A percentile compares a stretch with the other conserved stretches of the same genome.
Evolutionary conservation across 140 eudicot species (phyloP).

Genomic region (Senecio squalidus): DNA sequence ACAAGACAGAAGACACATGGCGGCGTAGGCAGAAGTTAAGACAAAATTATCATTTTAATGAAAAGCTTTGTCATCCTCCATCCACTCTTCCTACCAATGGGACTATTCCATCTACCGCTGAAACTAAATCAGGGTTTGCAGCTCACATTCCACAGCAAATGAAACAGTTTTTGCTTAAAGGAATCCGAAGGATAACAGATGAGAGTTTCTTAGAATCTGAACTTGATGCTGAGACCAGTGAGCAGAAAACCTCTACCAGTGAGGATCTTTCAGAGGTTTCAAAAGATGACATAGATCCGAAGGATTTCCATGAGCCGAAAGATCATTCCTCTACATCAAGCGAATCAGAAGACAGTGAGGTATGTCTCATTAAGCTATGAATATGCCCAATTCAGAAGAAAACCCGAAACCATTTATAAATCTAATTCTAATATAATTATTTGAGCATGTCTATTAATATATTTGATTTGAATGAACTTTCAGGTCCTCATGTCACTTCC

Average conservation of each 20-base stretch:
- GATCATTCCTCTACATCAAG: conserved; percentile 37
- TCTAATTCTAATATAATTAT: neutral
- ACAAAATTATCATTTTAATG: conserved; percentile 86
- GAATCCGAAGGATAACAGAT: conserved; percentile 77
- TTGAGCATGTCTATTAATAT: conserved; percentile 13
- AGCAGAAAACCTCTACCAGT: conserved; percentile 38
- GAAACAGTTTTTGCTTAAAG: conserved; percentile 86
- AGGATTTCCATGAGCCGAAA: conserved; percentile 56
- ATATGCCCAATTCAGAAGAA: neutral
- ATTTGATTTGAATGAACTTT: conserved; percentile 22
- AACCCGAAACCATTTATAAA: neutral
- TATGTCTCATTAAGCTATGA: too few relatives aligned
- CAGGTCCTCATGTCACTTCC: conserved; percentile 94
- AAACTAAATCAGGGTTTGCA: conserved; percentile 64
- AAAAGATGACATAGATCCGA: conserved; percentile 47
- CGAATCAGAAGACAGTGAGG: conserved; percentile 84
- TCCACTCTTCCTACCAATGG: conserved; percentile 41
- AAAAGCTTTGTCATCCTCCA: conserved; percentile 81
- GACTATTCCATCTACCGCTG: conserved; percentile 32
- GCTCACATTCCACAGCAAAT: conserved; percentile 83
- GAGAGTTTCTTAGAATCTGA: conserved; percentile 65
- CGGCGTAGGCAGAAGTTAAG: conserved; percentile 90
- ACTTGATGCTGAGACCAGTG: conserved; percentile 51
- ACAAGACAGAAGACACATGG: conserved; percentile 93
- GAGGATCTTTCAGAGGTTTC: conserved; percentile 47